phyloP scores from a whole-genome alignment of 2,329 filamentous ascomycete species.

The Nemania serpens region DNA sequence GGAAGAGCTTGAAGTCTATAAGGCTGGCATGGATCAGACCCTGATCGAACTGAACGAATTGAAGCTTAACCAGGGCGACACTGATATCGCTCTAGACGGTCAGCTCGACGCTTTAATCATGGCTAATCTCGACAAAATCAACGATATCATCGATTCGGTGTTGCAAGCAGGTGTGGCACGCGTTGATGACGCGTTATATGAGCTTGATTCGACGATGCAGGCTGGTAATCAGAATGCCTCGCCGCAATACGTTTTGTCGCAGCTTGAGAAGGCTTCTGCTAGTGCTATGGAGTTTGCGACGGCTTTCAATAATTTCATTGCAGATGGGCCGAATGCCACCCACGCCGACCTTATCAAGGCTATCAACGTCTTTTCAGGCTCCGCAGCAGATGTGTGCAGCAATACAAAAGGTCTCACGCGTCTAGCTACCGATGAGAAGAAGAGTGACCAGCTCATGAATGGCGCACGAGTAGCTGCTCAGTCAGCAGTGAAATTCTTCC shows the following conservation, averaged over 20 bases:
- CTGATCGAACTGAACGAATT: slow-evolving; percentile 90
- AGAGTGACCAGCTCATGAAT: slow-evolving; percentile 81
- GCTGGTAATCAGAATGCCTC: slow-evolving; percentile 98
- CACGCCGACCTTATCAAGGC: slow-evolving; percentile 92
- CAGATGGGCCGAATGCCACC: slow-evolving; percentile 88
- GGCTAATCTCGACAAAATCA: slow-evolving; percentile 88
- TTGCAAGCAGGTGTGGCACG: slow-evolving; percentile 90
- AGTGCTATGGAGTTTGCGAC: slow-evolving; percentile 97
- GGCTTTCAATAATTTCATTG: slow-evolving; percentile 97
- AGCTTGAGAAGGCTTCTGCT: slow-evolving; percentile 94
- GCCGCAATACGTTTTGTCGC: slow-evolving; percentile 90
- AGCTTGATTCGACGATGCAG: slow-evolving; percentile 97
- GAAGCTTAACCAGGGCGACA: slow-evolving; percentile 73
- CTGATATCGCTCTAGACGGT: slow-evolving; percentile 81
- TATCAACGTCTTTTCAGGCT: slow-evolving; percentile 86
- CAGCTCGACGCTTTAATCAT: slow-evolving; percentile 90
- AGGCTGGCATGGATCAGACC: slow-evolving; percentile 96
- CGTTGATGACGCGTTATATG: slow-evolving; percentile 95
- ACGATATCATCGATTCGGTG: slow-evolving; percentile 96
- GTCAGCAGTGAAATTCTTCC: slow-evolving; percentile 93
- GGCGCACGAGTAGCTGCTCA: slow-evolving; percentile 83
- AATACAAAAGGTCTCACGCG: slow-evolving; percentile 95
- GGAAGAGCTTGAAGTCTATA: slow-evolving; percentile 96
- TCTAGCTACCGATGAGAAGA: slow-evolving; percentile 94
- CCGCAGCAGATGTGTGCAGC: slow-evolving; percentile 89